Conservation (phyloP, 495 filamentous ascomycete genomes). For the Parathielavia appendiculata region DNA sequence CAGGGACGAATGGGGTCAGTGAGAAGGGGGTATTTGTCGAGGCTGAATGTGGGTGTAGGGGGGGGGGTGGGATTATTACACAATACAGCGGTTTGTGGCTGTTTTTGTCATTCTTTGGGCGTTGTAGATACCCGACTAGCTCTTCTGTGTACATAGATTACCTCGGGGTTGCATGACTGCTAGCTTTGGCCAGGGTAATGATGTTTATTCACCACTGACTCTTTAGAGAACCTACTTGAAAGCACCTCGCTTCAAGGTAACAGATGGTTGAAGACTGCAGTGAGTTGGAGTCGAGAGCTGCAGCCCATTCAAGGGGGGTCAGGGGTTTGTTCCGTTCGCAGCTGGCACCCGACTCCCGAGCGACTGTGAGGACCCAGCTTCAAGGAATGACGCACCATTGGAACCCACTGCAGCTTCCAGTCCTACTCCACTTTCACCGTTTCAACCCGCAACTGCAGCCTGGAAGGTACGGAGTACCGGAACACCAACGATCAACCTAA, state of each 20-base stretch:
- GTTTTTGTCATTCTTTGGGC: slow-evolving; percentile 2
- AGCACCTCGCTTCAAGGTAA: not conserved
- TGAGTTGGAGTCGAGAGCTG: too few species aligned
- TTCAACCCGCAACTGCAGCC: too few species aligned
- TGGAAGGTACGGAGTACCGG: not conserved
- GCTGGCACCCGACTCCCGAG: too few species aligned
- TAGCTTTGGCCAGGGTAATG: not conserved
- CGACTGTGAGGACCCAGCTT: too few species aligned
- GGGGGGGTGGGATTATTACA: too few species aligned
- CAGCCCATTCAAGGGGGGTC: too few species aligned
- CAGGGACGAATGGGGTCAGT: not conserved
- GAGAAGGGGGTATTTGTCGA: not conserved
- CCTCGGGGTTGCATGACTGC: slow-evolving; percentile 7
- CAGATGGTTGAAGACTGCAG: too few species aligned
- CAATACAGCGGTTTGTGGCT: not conserved
- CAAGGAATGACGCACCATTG: too few species aligned
- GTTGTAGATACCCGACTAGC: slow-evolving; percentile 18
- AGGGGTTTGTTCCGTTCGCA: too few species aligned
- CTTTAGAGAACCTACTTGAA: not conserved
- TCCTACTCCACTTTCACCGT: too few species aligned
- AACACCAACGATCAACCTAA: not conserved
- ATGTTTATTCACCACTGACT: not conserved
- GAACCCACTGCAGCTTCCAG: too few species aligned
- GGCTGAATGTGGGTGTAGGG: not conserved
- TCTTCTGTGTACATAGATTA: slow-evolving; percentile 4